phyloP scores from a whole-genome alignment of 1,284 basidiomycete species.

The Austroboletus niveus region DNA sequence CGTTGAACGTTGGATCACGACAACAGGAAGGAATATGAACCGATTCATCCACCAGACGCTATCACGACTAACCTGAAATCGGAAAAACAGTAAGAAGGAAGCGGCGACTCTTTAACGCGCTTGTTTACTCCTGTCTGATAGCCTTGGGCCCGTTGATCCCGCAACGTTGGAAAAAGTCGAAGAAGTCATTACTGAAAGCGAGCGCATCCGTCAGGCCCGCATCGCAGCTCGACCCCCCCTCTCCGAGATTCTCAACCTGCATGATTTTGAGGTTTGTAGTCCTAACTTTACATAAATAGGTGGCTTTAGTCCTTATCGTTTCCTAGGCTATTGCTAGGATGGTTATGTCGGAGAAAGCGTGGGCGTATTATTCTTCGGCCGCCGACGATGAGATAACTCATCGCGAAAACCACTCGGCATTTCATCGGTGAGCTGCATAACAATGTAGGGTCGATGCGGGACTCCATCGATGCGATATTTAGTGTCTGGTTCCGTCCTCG shows the following conservation, averaged over 20 bases:
- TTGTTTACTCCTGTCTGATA: constrained; percentile 26
- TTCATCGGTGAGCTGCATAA: constrained; percentile 57
- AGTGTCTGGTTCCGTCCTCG: constrained; percentile 94
- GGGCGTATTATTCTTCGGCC: constrained; percentile 89
- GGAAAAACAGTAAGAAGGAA: constrained; percentile 63
- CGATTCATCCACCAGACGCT: constrained; percentile 86
- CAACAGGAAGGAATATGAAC: constrained; percentile 63
- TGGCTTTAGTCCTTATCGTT: constrained; percentile 1
- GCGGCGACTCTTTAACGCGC: neutral
- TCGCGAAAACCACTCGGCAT: constrained; percentile 87
- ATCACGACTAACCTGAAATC: constrained; percentile 79
- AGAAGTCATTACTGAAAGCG: constrained; percentile 53
- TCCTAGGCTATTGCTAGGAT: constrained; percentile 71
- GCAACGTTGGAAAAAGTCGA: constrained; percentile 57
- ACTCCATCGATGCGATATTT: neutral
- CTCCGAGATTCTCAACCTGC: constrained; percentile 79
- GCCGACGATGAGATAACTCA: constrained; percentile 87
- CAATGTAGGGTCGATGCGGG: neutral
- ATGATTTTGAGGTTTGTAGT: constrained; percentile 81
- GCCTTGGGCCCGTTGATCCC: constrained; percentile 69
- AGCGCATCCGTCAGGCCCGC: constrained; percentile 60
- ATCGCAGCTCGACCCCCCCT: constrained; percentile 62
- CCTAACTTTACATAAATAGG: neutral
- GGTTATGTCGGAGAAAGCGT: constrained; percentile 77
- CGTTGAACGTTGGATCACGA: constrained; percentile 2